These are phyloP conservation scores for Aspergillus texensis DNA, from an alignment of 2,329 filamentous ascomycete genomes.

Conservation along the genomic window DNA sequence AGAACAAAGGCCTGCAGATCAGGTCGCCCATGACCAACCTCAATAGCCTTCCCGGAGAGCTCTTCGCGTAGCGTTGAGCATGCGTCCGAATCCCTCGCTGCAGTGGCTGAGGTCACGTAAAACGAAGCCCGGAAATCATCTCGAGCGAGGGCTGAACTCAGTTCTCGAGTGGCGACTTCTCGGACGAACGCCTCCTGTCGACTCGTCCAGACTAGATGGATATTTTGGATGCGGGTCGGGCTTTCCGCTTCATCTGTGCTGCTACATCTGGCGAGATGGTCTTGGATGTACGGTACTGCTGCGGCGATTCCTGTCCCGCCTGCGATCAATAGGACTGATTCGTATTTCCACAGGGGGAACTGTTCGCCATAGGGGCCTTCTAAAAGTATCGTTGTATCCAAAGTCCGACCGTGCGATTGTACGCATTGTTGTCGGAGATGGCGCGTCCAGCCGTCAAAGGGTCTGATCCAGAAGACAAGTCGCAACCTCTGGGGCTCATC, in stretches of 20 bases:
- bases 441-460: conserved; percentile 55
- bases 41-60: not conserved
- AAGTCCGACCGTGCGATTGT: conserved; percentile 24
- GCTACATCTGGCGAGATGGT: conserved; percentile 29
- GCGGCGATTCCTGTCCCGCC: conserved; percentile 37
- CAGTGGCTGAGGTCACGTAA: conserved; percentile 26
- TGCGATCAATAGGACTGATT: conserved; percentile 57
- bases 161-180: conserved; percentile 30
- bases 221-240: conserved; percentile 26
- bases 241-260: conserved; percentile 6
- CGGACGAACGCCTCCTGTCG: conserved; percentile 34
- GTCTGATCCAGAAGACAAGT: conserved; percentile 54
- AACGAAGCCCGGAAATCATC: conserved; percentile 36
- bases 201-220: conserved; percentile 40
- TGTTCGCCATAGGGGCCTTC: conserved; percentile 55
- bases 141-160: conserved; percentile 29
- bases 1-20: conserved; percentile 39
- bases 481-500: conserved; percentile 21
- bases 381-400: conserved; percentile 44
- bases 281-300: conserved; percentile 51
- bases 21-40: conserved; percentile 36
- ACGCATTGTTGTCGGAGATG: conserved; percentile 45
- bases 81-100: not conserved
- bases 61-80: not conserved
- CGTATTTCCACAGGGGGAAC: conserved; percentile 46